Evolutionary conservation across 129 eudicot genomes (phyloP), one percentile per base, ranked within the genome.

Genomic region (Helianthus annuus): DNA sequence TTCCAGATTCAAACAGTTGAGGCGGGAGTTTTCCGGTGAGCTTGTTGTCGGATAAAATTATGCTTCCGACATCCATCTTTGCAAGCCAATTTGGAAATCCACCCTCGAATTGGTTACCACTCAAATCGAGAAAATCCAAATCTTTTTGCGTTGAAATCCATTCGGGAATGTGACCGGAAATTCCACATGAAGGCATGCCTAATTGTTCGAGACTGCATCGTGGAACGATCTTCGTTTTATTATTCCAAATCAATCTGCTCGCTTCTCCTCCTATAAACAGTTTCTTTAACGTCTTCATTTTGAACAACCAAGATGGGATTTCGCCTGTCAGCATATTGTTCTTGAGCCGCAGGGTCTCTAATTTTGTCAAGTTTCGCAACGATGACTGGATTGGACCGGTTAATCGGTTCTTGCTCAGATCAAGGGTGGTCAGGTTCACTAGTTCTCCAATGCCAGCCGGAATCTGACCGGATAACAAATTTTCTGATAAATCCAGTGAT

Each of bases 11-110:
- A 66, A 87, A 84, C 15, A 87, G 61, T 32, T 62, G 85, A 51
- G 87, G 57, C 2, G 89, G 93, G 53, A 87, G 62, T 15, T 74
- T 15, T 49, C 89, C 89, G 0, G 80, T 73, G 24, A 87, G 82
- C 40, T 67, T 73, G 76, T 87, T 87, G 55, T 82, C 87, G 0
- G 87, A 87, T 48, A 87, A 68, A 46, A 84, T 67, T 51, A 87
- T 71, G 72, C 78, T 82, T 42, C 89, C 89, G 14, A 80, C 62
- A 17, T 87, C 89, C 87, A 82, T 79, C 72, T 77, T 71, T 2
- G 87, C 85, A 17, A 87, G 87, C 93, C 93, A 87, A 60, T 64
- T 27, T 0, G 89, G 93, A 63, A 87, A 84, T 10, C 14, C 48
- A 13, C 89, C 93, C 27, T 69, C 65, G 22, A 87, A 72, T 56